Evolutionary conservation across 495 filamentous ascomycete species (phyloP), one percentile per base, ranked within the genome.

Genomic region (Annulohypoxylon stygium): DNA sequence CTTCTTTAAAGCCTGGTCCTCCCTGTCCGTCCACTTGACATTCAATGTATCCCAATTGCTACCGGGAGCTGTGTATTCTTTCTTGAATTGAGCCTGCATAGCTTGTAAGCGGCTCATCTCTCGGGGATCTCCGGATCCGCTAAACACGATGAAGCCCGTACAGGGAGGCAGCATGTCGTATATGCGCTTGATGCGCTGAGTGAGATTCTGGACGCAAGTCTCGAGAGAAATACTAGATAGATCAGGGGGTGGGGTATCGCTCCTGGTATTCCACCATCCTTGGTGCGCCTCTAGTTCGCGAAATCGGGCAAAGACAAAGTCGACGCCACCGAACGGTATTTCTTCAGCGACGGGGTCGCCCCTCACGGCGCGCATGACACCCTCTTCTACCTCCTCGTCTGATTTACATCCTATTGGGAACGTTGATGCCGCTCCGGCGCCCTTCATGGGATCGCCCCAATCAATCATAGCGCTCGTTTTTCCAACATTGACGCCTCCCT

Each of bases 231-330:
- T 82, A 25, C 82, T 80, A 47, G 78, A 50, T n/a, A 72, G 20
- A 25, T 73, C 72, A 36, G 67, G 71, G 10, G 73, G 67, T 58
- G 69, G 58, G n/a, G 30, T 72, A n/a, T 80, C 78, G 71, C 81
- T 83, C 59, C 85, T 84, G 59, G 82, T 81, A 67, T 91, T 94
- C 87, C 91, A 93, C 94, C 94, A 97, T 1, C 93, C 93, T 26
- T 93, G 89, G 12, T 90, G 79, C 36, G 88, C 84, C 79, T 98
- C 97, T 2, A 99, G 86, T 74, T 93, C 93, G 37, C 94, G 91
- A 71, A 99, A 86, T 57, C 96, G 89, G 3, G 89, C 95, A 90
- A 93, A 99, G 10, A 93, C 89, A 75, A 98, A 94, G 70, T 97
- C 94, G 16, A 97, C 90, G 11, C 92, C 93, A 16, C 87, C 89